A percentile compares a stretch with the other conserved stretches of the same genome.
Evolutionary conservation across 345 rosid genomes (phyloP).

Genomic region (Lumnitzera littorea): DNA sequence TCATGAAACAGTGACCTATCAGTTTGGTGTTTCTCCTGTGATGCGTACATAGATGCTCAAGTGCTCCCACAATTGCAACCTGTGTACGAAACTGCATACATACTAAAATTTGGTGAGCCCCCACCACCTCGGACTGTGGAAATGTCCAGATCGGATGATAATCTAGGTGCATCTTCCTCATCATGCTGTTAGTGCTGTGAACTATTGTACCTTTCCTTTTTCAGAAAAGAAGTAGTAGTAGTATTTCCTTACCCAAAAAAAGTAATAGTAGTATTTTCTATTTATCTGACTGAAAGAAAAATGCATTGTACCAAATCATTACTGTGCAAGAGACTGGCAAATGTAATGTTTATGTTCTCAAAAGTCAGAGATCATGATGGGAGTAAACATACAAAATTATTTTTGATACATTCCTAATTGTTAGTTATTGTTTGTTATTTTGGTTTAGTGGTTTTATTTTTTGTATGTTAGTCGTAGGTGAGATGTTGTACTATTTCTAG

Average conservation of each 20-base stretch:
- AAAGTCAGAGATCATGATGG: no score
- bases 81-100: constrained; percentile 57
- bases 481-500: no score
- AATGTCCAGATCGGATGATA: constrained; percentile 1
- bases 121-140: constrained; percentile 48
- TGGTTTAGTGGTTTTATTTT: no score
- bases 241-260: neutral
- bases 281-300: no score
- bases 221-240: neutral
- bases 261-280: neutral
- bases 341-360: no score
- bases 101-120: constrained; percentile 73
- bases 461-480: no score
- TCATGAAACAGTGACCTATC: constrained; percentile 59
- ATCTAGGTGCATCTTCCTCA: constrained; percentile 5
- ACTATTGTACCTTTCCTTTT: neutral
- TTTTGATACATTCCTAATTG: no score
- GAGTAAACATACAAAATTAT: no score
- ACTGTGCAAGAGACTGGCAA: no score
- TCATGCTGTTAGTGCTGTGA: constrained; percentile 7
- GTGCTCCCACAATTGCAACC: constrained; percentile 51
- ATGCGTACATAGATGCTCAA: constrained; percentile 75
- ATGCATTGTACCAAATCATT: no score
- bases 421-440: no score
- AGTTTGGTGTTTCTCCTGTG: constrained; percentile 82